Conservation (phyloP, 208 protist species). For the Wallacemonas sp. region DNA sequence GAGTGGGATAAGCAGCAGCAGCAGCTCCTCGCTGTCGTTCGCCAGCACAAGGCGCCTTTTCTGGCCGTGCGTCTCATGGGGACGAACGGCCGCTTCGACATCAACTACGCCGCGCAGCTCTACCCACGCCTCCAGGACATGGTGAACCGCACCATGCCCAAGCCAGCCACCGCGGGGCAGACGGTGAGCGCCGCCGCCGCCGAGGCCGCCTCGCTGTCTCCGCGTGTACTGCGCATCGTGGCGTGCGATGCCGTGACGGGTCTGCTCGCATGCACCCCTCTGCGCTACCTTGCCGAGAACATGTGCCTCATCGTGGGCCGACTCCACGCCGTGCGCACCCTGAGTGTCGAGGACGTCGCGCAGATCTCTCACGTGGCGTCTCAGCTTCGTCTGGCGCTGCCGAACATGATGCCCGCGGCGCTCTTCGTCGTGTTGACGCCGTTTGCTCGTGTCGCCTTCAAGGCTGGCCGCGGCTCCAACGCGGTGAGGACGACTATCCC, state of each 20-base stretch:
- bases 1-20: conserved; percentile 57
- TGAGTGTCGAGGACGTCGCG: conserved; percentile 57
- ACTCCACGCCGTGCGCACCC: conserved; percentile 42
- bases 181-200: not conserved
- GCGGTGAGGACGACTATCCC: conserved; percentile 79
- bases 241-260: conserved; percentile 60
- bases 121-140: conserved; percentile 59
- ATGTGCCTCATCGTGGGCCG: conserved; percentile 55
- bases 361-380: conserved; percentile 63
- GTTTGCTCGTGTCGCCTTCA: conserved; percentile 82
- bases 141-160: conserved; percentile 23
- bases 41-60: conserved; percentile 48
- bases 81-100: conserved; percentile 50
- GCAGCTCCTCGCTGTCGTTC: conserved; percentile 30
- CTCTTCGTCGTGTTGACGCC: conserved; percentile 75
- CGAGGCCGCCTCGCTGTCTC: conserved; percentile 12
- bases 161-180: not conserved
- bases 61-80: conserved; percentile 72
- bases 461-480: conserved; percentile 69
- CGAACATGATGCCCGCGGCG: conserved; percentile 78
- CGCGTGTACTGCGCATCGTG: conserved; percentile 47
- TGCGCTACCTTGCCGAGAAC: conserved; percentile 50
- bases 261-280: conserved; percentile 57
- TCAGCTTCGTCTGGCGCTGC: conserved; percentile 54
- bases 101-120: conserved; percentile 48